Evolutionary conservation across 192 early-diverging fungal species (phyloP), one percentile per base, ranked within the genome.

Genomic region (Gaertneriomyces semiglobifer): DNA sequence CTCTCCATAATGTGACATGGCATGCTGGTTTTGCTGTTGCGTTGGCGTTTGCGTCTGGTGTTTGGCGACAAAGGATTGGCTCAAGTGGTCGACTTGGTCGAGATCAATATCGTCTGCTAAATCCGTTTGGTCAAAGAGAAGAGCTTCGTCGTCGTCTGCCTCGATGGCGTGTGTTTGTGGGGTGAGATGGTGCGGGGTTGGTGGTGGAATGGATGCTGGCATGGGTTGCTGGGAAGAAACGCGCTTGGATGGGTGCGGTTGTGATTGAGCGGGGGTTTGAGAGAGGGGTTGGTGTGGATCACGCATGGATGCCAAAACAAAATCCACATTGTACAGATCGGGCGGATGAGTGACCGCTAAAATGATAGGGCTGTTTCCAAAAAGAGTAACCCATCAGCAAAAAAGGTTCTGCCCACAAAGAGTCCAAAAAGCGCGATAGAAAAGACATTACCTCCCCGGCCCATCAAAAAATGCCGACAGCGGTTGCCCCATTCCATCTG

Each of bases 401-500:
- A 64, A 20, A 7, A 0, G n/a, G n/a, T n/a, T n/a, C n/a, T n/a
- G n/a, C n/a, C 38, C 33, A 6, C 10, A 5, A 11, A 6, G 12
- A 11, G 4, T 8, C 2, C 14, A 0, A 18, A 52, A 7, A 56
- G n/a, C 63, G 9, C 19, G 4, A 52, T 40, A 9, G 5, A 16
- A 16, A n/a, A 19, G 43, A 58, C 64, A 66, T 63, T 63, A 74
- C 74, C 73, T 69, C 42, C 77, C 77, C 44, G 77, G 60, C 8
- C 61, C 44, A 61, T 70, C 69, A 62, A 75, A 79, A 60, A 67
- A 72, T 1, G 74, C 73, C 11, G 61, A 51, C 6, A 79, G 61
- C 12, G 71, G 59, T 65, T 79, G 77, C 3, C 52, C 58, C 63
- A 79, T 79, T 16, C 46, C 33, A 44, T 79, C 77, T 0, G 74